Evolutionary conservation across 495 filamentous ascomycete species (phyloP), one percentile per base, ranked within the genome.

Genomic region (Apodospora peruviana): DNA sequence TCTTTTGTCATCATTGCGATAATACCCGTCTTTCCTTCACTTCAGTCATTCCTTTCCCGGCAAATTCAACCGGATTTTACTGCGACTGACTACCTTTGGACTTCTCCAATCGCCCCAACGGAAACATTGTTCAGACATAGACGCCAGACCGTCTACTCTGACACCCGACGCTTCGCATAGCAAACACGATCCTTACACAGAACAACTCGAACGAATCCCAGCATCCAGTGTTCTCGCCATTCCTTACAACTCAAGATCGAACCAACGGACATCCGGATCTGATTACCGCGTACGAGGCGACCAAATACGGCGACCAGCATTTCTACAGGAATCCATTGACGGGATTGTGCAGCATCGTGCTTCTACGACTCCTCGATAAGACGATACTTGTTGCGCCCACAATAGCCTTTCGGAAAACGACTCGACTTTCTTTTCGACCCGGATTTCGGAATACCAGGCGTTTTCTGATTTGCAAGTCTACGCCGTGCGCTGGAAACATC

Each of bases 261-360:
- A 32, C 27, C 27, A 14, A 32, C 27, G 7, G 7, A 7, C 7
- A 32, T 14, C 7, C 27, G 27, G 14, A 7, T 7, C 14, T 32
- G 7, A 32, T 14, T 32, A 32, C 14, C 14, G 27, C 27, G 27
- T 32, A 32, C 27, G 27, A 32, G 27, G 27, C 27, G 27, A 32
- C 27, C 7, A 32, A 32, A 32, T 32, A 32, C 27, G 7, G 27
- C 27, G 14, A 14, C 27, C 27, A 40, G 18, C 49, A 45, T 16
- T 38, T 43, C 43, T 43, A 29, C 43, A 42, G 41, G 23, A 27
- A 50, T 47, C 43, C 49, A 42, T 53, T 39, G 20, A 42, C 60
- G 60, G 60, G 42, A 53, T 42, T 24, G 38, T 56, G 57, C 60
- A 60, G 48, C 51, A 53, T 57, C 54, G 51, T 39, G 29, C 43